Evolutionary conservation across 1,284 basidiomycete species (phyloP).

Genomic region (Fistulinella cinereoalba): DNA sequence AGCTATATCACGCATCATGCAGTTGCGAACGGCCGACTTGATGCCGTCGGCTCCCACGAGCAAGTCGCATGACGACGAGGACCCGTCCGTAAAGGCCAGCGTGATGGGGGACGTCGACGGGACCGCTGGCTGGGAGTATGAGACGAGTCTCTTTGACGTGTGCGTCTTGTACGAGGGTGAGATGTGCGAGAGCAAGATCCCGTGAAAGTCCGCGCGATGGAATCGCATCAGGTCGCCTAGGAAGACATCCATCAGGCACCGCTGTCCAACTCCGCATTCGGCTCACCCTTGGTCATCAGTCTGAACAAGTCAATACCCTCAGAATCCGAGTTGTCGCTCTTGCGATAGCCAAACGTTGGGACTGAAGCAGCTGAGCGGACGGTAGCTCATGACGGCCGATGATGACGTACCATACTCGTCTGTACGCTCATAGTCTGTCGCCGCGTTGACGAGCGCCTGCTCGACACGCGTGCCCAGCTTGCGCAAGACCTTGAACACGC

Average conservation of each 20-base stretch:
- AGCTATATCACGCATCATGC: constrained; percentile 38
- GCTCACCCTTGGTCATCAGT: constrained; percentile 45
- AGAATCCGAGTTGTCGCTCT: constrained; percentile 49
- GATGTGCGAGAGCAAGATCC: constrained; percentile 36
- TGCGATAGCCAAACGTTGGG: constrained; percentile 45
- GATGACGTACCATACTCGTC: constrained; percentile 33
- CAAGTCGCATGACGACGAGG: constrained; percentile 42
- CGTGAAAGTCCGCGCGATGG: constrained; percentile 47
- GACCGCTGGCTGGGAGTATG: constrained; percentile 34
- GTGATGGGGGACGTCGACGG: constrained; percentile 24
- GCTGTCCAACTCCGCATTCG: neutral
- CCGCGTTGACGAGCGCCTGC: constrained; percentile 40
- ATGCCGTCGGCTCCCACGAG: constrained; percentile 53
- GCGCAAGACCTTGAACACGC: constrained; percentile 46
- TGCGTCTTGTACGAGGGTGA: constrained; percentile 32
- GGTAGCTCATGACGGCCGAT: neutral
- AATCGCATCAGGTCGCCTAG: constrained; percentile 40
- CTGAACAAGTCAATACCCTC: constrained; percentile 47
- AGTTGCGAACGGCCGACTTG: constrained; percentile 46
- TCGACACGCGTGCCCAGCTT: constrained; percentile 46
- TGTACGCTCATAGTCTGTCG: constrained; percentile 38
- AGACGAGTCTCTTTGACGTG: constrained; percentile 40
- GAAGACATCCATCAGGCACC: constrained; percentile 6
- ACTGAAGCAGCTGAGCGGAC: constrained; percentile 30
- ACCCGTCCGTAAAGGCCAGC: constrained; percentile 46